phyloP scores from a whole-genome alignment of 2,329 filamentous ascomycete genomes.

The Penicillium sp. region DNA sequence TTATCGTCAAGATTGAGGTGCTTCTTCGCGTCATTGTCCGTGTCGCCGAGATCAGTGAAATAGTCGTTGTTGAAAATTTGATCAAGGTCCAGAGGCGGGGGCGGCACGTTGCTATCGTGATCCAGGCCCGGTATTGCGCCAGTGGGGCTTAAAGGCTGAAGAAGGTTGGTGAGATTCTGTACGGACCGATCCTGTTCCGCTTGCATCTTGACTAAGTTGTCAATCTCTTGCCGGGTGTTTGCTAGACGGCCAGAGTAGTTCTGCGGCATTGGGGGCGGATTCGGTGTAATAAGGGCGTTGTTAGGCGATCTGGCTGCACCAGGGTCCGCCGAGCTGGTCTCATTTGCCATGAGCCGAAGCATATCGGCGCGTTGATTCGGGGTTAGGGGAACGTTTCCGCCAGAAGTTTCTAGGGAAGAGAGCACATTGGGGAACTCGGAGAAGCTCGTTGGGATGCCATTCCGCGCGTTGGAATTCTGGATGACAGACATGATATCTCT shows the following conservation, averaged over 20 bases:
- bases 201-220: constrained; percentile 74
- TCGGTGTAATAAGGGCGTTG: constrained; percentile 57
- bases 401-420: constrained; percentile 45
- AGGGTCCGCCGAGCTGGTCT: constrained; percentile 44
- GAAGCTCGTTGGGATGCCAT: constrained; percentile 38
- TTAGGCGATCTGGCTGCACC: constrained; percentile 43
- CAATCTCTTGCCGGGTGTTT: constrained; percentile 70
- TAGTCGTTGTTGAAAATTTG: constrained; percentile 59
- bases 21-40: constrained; percentile 31
- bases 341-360: constrained; percentile 48
- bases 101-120: constrained; percentile 41
- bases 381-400: constrained; percentile 45
- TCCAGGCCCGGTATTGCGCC: constrained; percentile 71
- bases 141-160: constrained; percentile 76
- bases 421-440: constrained; percentile 47
- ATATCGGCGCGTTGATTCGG: constrained; percentile 48
- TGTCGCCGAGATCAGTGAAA: constrained; percentile 46
- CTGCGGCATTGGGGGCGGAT: constrained; percentile 54
- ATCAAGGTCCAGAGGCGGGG: constrained; percentile 54
- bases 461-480: constrained; percentile 47
- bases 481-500: constrained; percentile 51
- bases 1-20: constrained; percentile 22
- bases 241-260: constrained; percentile 52
- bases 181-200: constrained; percentile 75
- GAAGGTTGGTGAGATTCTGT: constrained; percentile 67